Percentiles rank a stretch among this genome's conserved stretches.
These are phyloP conservation scores for Globisporangium nodosum DNA, from an alignment of 352 stramenopile species.

Conservation along the genomic window DNA sequence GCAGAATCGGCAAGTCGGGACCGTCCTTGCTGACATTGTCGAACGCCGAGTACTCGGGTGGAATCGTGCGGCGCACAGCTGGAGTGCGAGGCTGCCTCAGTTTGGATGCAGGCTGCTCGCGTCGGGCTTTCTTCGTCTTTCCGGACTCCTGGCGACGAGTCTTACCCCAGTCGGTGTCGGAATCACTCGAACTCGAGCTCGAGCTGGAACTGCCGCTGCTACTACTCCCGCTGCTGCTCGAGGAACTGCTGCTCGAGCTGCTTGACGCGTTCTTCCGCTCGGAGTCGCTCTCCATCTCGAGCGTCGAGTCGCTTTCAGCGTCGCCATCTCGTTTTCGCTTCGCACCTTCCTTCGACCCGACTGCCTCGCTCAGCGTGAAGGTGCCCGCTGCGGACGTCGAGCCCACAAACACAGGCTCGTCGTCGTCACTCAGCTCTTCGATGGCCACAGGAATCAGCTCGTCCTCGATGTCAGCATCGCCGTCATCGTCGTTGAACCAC, in stretches of 20 bases:
- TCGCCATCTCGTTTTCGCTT: slow-evolving; percentile 13
- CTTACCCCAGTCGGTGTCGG: slow-evolving; percentile 11
- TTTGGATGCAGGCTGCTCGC: slow-evolving; percentile 1
- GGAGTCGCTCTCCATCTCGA: slow-evolving; percentile 15
- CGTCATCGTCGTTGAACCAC: slow-evolving; percentile 13
- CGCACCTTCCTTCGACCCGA: background rate
- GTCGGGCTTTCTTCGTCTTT: slow-evolving; percentile 7
- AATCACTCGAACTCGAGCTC: slow-evolving; percentile 14
- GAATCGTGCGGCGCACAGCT: slow-evolving; percentile 19
- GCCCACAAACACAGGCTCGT: slow-evolving; percentile 11
- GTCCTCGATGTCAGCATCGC: slow-evolving; percentile 3
- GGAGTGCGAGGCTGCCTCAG: slow-evolving; percentile 7
- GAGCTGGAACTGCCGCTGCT: slow-evolving; percentile 16
- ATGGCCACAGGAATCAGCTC: slow-evolving; percentile 8
- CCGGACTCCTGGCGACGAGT: slow-evolving; percentile 1
- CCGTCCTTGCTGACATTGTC: slow-evolving; percentile 29
- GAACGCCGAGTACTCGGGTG: slow-evolving; percentile 44
- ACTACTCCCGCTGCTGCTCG: slow-evolving; percentile 17
- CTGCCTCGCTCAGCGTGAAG: background rate
- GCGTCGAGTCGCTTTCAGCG: slow-evolving; percentile 23
- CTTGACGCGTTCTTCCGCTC: slow-evolving; percentile 13
- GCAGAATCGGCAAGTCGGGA: slow-evolving; percentile 45
- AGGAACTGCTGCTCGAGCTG: slow-evolving; percentile 16
- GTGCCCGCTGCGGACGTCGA: slow-evolving; percentile 1
- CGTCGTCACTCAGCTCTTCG: slow-evolving; percentile 7